Evolutionary conservation across 1,284 basidiomycete genomes (phyloP).

Genomic region (Peniophora sp.): DNA sequence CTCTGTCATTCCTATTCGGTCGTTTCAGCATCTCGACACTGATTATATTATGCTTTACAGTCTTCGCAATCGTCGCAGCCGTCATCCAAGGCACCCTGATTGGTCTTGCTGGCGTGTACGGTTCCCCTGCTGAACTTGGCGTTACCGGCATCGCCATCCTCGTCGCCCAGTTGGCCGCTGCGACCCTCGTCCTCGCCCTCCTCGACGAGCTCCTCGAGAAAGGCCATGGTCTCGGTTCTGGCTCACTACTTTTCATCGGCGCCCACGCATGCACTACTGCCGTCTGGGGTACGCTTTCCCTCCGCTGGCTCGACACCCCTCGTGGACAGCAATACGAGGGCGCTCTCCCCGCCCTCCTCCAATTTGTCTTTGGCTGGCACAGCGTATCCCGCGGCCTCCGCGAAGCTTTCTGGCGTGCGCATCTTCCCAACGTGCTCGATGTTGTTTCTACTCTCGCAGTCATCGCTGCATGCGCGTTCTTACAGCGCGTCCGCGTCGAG

Average conservation of each 20-base stretch:
- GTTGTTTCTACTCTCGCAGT: slow-evolving; percentile 86
- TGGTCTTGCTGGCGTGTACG: slow-evolving; percentile 93
- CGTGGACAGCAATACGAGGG: slow-evolving; percentile 97
- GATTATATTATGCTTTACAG: slow-evolving; percentile 30
- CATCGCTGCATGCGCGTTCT: slow-evolving; percentile 92
- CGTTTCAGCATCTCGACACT: too few species aligned
- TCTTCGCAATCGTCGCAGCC: slow-evolving; percentile 92
- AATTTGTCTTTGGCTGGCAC: slow-evolving; percentile 95
- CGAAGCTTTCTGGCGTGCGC: slow-evolving; percentile 95
- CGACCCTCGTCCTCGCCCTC: slow-evolving; percentile 92
- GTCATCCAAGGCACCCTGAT: slow-evolving; percentile 96
- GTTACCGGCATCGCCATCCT: slow-evolving; percentile 91
- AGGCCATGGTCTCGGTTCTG: slow-evolving; percentile 95
- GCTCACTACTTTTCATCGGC: slow-evolving; percentile 96
- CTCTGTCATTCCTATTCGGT: too few species aligned
- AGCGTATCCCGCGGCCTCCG: slow-evolving; percentile 94
- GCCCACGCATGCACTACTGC: slow-evolving; percentile 99
- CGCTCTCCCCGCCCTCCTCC: slow-evolving; percentile 92
- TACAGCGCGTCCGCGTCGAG: slow-evolving; percentile 97
- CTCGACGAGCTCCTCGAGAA: slow-evolving; percentile 98
- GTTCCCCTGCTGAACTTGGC: slow-evolving; percentile 86
- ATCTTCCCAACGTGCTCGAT: slow-evolving; percentile 96
- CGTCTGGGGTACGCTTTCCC: slow-evolving; percentile 98
- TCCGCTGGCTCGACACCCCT: slow-evolving; percentile 94
- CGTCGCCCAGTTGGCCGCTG: slow-evolving; percentile 90